A percentile compares a stretch with the other conserved stretches of the same genome.
phyloP scores from a whole-genome alignment of 345 rosid genomes.

The Hevea brasiliensis region DNA sequence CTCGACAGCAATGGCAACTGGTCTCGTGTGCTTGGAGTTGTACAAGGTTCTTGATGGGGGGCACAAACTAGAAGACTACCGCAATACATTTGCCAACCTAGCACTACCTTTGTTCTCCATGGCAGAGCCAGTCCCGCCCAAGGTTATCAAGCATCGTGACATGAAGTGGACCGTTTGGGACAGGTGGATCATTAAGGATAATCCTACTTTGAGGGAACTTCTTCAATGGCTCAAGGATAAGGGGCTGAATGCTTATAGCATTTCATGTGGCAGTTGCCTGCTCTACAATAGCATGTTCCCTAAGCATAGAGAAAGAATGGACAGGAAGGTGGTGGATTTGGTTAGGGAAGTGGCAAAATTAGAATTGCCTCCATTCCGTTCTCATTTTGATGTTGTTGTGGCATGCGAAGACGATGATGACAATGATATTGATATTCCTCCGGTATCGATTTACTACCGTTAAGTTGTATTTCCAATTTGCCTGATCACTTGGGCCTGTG shows the following conservation, averaged over 20 bases:
- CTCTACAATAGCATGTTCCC: constrained; percentile 90
- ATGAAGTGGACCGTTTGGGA: constrained; percentile 99
- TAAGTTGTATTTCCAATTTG: constrained; percentile 13
- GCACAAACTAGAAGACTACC: constrained; percentile 85
- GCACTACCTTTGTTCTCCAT: constrained; percentile 93
- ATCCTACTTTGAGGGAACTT: constrained; percentile 74
- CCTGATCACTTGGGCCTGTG: neutral
- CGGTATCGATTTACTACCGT: constrained; percentile 70
- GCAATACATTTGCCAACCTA: constrained; percentile 93
- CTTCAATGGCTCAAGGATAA: constrained; percentile 75
- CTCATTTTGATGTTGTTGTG: constrained; percentile 84
- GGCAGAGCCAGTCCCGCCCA: constrained; percentile 95
- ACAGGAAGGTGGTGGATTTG: constrained; percentile 70
- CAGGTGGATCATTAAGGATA: constrained; percentile 70
- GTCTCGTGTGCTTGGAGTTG: constrained; percentile 92
- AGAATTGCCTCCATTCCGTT: constrained; percentile 65
- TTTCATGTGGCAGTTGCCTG: constrained; percentile 84
- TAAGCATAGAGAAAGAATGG: constrained; percentile 79
- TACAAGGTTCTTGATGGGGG: constrained; percentile 82
- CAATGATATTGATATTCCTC: constrained; percentile 90
- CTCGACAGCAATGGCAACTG: constrained; percentile 96
- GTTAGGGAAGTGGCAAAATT: constrained; percentile 83
- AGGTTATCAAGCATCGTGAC: constrained; percentile 77
- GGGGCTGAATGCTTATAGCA: constrained; percentile 88
- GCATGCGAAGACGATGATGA: constrained; percentile 90